These are phyloP conservation scores for Teratosphaeria nubilosa DNA, from an alignment of 2,329 filamentous ascomycete species.

Conservation along the genomic window DNA sequence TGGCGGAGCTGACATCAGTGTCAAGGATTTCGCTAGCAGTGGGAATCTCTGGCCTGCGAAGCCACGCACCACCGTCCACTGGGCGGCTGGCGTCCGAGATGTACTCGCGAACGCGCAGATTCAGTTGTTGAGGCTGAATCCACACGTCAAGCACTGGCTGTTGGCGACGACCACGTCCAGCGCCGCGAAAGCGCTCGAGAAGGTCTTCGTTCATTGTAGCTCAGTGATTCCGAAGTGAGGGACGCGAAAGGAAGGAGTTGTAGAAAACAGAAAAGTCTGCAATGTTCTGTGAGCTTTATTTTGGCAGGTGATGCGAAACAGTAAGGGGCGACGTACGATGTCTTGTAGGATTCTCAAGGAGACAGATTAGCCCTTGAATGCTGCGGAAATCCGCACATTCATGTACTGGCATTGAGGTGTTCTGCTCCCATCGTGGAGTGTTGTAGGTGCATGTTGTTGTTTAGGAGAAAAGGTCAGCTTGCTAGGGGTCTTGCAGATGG, in stretches of 20 bases:
- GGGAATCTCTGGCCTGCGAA: conserved; percentile 44
- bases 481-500: background rate
- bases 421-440: background rate
- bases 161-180: background rate
- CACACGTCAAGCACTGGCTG: conserved; percentile 6
- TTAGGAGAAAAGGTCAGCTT: background rate
- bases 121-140: conserved; percentile 17
- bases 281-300: background rate
- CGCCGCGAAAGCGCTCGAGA: conserved; percentile 15
- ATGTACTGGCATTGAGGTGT: background rate
- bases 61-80: conserved; percentile 19
- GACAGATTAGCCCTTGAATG: background rate
- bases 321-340: background rate
- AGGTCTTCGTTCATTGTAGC: conserved; percentile 20
- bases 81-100: conserved; percentile 9
- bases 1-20: conserved; percentile 2
- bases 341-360: background rate
- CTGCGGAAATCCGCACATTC: no score
- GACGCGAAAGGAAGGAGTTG: background rate
- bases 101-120: conserved; percentile 18
- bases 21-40: conserved; percentile 42
- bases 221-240: background rate
- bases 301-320: background rate
- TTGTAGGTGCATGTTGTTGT: background rate
- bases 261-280: background rate